Evolutionary conservation across 371 early-diverging fungal genomes (phyloP).

Genomic region (Mortierella sp.): DNA sequence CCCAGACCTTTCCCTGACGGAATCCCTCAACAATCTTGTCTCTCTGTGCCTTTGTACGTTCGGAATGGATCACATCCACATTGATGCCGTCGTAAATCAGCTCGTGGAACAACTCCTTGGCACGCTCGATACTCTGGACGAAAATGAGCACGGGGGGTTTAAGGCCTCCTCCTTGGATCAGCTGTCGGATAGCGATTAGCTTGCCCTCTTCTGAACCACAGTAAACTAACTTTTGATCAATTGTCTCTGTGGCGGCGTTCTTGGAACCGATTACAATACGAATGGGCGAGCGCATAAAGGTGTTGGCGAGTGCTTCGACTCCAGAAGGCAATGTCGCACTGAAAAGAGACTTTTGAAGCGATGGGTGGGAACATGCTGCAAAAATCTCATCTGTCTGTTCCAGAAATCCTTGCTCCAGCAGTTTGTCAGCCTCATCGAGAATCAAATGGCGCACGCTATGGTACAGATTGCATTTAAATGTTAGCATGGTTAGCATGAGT

Average conservation of each 20-base stretch:
- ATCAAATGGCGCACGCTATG: constrained; percentile 74
- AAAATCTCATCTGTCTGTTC: constrained; percentile 91
- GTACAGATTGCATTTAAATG: no score
- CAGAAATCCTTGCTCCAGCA: constrained; percentile 92
- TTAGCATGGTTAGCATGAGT: no score
- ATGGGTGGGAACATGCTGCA: constrained; percentile 81
- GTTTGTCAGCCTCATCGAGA: constrained; percentile 95
- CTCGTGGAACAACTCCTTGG: constrained; percentile 92
- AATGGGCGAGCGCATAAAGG: constrained; percentile 90
- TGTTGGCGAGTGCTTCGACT: constrained; percentile 90
- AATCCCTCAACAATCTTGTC: constrained; percentile 92
- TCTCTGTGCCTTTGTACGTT: constrained; percentile 91
- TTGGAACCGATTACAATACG: constrained; percentile 91
- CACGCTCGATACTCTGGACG: constrained; percentile 96
- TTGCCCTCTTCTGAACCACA: constrained; percentile 96
- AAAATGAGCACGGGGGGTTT: constrained; percentile 95
- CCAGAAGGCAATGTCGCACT: constrained; percentile 94
- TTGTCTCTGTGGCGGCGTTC: constrained; percentile 93
- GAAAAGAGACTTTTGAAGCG: constrained; percentile 88
- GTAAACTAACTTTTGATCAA: constrained; percentile 90
- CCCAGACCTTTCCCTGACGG: constrained; percentile 91
- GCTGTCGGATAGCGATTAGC: constrained; percentile 89
- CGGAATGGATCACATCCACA: constrained; percentile 95
- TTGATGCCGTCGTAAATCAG: constrained; percentile 97
- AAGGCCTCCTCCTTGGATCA: constrained; percentile 77